Conservation (phyloP, 2,329 filamentous ascomycete species). For the Fusarium albidum region DNA sequence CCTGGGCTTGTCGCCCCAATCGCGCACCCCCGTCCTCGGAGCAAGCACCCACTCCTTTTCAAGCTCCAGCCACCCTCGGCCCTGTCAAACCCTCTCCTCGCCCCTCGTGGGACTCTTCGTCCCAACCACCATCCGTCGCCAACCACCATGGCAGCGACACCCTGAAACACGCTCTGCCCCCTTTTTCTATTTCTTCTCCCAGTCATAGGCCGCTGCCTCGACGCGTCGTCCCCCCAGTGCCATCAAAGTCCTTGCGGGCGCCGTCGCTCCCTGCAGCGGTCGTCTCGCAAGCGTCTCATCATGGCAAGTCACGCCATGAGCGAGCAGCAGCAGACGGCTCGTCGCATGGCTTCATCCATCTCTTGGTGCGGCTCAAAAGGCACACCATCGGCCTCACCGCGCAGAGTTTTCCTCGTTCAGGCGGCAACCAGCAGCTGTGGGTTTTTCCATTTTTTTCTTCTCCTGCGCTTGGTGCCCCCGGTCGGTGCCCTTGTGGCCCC, state of each 20-base stretch:
- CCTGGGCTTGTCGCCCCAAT: conserved; percentile 25
- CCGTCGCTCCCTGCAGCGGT: conserved; percentile 9
- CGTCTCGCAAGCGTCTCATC: conserved; percentile 36
- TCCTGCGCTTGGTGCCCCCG: conserved; percentile 24
- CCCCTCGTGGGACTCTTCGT: conserved; percentile 34
- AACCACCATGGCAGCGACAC: conserved; percentile 33
- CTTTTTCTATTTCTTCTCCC: conserved; percentile 32
- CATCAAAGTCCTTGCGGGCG: conserved; percentile 2
- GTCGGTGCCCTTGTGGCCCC: conserved; percentile 12
- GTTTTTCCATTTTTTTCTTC: conserved; percentile 35
- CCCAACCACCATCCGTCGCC: conserved; percentile 34
- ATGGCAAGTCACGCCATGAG: conserved; percentile 17
- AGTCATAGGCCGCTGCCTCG: conserved; percentile 22
- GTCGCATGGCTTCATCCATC: conserved; percentile 7
- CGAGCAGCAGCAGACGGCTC: conserved; percentile 9
- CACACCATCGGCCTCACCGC: conserved; percentile 26
- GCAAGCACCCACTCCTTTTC: conserved; percentile 31
- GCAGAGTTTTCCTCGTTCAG: conserved; percentile 26
- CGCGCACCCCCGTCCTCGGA: conserved; percentile 29
- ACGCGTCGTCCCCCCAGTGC: conserved; percentile 30
- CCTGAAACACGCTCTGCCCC: conserved; percentile 41
- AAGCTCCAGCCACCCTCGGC: conserved; percentile 32
- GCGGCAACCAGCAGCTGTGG: conserved; percentile 31
- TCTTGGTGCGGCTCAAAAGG: conserved; percentile 10
- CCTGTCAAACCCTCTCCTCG: conserved; percentile 39